Evolutionary conservation across 768 basidiomycete species (phyloP), one percentile per base, ranked within the genome.

Genomic region (Pleurotus eryngii): DNA sequence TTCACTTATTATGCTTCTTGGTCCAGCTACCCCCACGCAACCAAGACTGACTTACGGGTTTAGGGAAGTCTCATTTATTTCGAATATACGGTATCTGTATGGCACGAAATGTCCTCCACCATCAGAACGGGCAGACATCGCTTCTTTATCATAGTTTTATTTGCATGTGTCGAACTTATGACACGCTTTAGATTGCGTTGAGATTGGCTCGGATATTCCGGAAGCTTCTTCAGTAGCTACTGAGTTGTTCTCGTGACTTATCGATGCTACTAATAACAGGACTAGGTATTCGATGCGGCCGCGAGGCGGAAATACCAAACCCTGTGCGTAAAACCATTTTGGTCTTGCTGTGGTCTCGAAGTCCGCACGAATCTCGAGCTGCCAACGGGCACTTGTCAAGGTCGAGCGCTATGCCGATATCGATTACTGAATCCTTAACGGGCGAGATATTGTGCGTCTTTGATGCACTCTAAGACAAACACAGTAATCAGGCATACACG

Each of bases 161-260:
- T 35, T 27, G 22, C 49, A 27, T 30, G 26, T n/a, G 49, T 30
- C 27, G 20, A n/a, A 6, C 14, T 26, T 15, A 50, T 11, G 20
- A 38, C 14, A n/a, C 17, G 18, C 17, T 22, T 26, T 18, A 54
- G 51, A 54, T 54, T 54, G 51, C 38, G 37, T 54, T 40, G n/a
- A 54, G 51, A 54, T 54, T 54, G 51, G 18, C 37, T 54, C 42
- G 39, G 51, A 42, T 54, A 18, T 54, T 54, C 51, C 20, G 17
- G 51, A 54, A 54, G 24, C 22, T 54, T 54, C 51, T 42, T 35
- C 11, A 35, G 30, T 35, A 35, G 11, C 9, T 35, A 11, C 30
- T 35, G 30, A 35, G 30, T 35, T 35, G 30, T 35, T 35, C 30
- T 35, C 30, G 30, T 35, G 30, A 42, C 42, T 39, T 43, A 7